Base-by-base conservation (phyloP, 1,284 basidiomycete genomes). In the Trametes sp. region DNA sequence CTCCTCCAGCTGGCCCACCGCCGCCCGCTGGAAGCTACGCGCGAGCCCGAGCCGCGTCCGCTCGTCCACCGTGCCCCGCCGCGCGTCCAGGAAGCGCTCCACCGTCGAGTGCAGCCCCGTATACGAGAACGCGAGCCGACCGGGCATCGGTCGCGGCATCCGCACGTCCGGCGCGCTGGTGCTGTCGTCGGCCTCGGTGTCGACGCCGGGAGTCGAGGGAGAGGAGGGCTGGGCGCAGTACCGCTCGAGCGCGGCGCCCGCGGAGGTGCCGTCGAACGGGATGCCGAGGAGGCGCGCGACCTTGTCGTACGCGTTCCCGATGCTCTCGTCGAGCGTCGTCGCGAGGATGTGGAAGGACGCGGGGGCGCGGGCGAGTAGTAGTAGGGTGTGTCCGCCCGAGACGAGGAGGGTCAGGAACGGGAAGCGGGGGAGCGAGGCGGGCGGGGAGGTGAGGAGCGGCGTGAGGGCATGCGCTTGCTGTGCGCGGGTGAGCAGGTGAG, bases 391-490 rank as follows among this genome's bases (percentile, higher is more conserved):
- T 1, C 96, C 96, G 23, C 96, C 96, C 0, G 94, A 95, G 53
- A 96, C 83, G 26, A 98, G 83, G 13, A 98, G 82, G 0, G 92
- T 91, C 38, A 98, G 82, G 79, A 96, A 98, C 0, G 96, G 96
- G 73, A 91, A 98, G 14, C 72, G 69, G 0, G 94, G 93, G 5
- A 80, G 78, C 21, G 81, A 71, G 0, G 80, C 73, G 0, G 72
- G 61, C 23, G 82, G 77, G 1, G 83, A 78, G 0, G 95, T 96
- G 11, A 98, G 83, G 28, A 94, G 77, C 0, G 93, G 84, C 0
- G 95, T 98, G 1, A 98, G 81, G 0, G 96, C 94, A 72, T 98
- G 96, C 0, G 94, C 96, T 94, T 97, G 95, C 95, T 96, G 62
- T 33, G 28, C 45, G n/a, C 46, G 54, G 2, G 63, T 44, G 48